A percentile compares a stretch with the other conserved stretches of the same genome.
Evolutionary conservation across 495 filamentous ascomycete species (phyloP).

Genomic region (Bryoglossum gracile): DNA sequence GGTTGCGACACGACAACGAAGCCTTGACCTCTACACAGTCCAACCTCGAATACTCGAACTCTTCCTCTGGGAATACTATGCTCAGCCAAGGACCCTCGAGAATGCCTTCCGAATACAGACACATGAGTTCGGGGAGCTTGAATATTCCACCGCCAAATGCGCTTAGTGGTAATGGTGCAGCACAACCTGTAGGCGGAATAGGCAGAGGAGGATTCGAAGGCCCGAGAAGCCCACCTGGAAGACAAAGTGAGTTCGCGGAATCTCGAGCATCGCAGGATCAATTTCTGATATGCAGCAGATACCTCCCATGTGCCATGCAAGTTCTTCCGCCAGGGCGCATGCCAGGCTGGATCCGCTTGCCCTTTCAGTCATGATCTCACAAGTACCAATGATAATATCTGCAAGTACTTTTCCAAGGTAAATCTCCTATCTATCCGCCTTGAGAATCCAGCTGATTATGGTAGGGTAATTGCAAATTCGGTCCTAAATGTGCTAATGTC

Average conservation of each 20-base stretch:
- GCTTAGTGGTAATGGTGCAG: constrained; percentile 25
- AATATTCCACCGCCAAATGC: constrained; percentile 36
- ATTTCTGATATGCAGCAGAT: constrained; percentile 45
- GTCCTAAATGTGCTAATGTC: constrained; percentile 90
- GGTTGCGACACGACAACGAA: constrained; percentile 5
- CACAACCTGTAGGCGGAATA: constrained; percentile 31
- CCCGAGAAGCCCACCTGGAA: constrained; percentile 73
- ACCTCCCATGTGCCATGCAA: constrained; percentile 98
- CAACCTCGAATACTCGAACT: neutral
- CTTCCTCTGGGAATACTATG: neutral
- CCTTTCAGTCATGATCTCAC: constrained; percentile 91
- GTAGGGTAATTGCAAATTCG: constrained; percentile 98
- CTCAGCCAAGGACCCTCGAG: constrained; percentile 7
- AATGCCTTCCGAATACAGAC: constrained; percentile 39
- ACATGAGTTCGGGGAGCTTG: constrained; percentile 45
- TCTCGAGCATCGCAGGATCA: neutral
- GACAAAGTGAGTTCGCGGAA: constrained; percentile 53
- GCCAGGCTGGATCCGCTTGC: constrained; percentile 92
- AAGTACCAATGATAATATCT: constrained; percentile 70
- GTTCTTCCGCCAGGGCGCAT: constrained; percentile 93
- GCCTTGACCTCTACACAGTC: neutral
- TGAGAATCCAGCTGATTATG: constrained; percentile 11
- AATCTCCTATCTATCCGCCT: constrained; percentile 16
- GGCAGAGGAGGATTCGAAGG: constrained; percentile 51
- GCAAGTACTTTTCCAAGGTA: constrained; percentile 99